phyloP scores from a whole-genome alignment of 2,329 filamentous ascomycete species.

The Aspergillus awamori region DNA sequence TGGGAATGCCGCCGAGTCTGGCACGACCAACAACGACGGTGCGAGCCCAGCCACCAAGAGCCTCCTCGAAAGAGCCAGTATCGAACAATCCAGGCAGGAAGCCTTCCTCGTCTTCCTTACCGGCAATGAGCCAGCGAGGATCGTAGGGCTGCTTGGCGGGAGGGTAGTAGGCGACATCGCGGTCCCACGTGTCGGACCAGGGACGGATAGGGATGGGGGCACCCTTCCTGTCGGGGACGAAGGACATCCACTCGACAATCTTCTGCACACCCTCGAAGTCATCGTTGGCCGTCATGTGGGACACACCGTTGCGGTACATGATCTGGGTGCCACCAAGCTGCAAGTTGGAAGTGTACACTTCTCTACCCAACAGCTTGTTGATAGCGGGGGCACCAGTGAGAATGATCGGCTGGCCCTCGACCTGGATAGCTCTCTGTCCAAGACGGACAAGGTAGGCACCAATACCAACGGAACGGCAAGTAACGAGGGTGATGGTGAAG shows the following conservation, averaged over 20 bases:
- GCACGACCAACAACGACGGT: constrained; percentile 97
- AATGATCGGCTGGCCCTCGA: constrained; percentile 98
- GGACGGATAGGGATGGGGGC: constrained; percentile 90
- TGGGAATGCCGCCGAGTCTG: constrained; percentile 92
- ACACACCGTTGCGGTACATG: constrained; percentile 99
- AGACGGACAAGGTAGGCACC: constrained; percentile 98
- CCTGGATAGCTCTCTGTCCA: constrained; percentile 96
- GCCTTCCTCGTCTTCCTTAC: constrained; percentile 78
- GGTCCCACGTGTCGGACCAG: constrained; percentile 85
- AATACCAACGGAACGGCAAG: constrained; percentile 97
- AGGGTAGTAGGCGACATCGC: constrained; percentile 80
- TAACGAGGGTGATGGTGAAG: constrained; percentile 96
- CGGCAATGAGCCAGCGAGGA: constrained; percentile 88
- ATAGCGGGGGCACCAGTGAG: constrained; percentile 95
- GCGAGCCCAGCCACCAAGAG: constrained; percentile 93
- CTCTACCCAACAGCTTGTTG: constrained; percentile 96
- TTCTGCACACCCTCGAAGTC: constrained; percentile 97
- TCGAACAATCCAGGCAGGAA: constrained; percentile 94
- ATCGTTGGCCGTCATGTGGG: constrained; percentile 96
- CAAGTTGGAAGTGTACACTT: constrained; percentile 98
- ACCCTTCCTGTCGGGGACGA: constrained; percentile 92
- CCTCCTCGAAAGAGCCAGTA: constrained; percentile 93
- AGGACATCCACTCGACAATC: constrained; percentile 98
- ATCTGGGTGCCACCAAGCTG: constrained; percentile 99
- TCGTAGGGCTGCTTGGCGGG: constrained; percentile 85